Evolutionary conservation across 495 filamentous ascomycete genomes (phyloP).

Genomic region (Aspergillus olivimuriae): DNA sequence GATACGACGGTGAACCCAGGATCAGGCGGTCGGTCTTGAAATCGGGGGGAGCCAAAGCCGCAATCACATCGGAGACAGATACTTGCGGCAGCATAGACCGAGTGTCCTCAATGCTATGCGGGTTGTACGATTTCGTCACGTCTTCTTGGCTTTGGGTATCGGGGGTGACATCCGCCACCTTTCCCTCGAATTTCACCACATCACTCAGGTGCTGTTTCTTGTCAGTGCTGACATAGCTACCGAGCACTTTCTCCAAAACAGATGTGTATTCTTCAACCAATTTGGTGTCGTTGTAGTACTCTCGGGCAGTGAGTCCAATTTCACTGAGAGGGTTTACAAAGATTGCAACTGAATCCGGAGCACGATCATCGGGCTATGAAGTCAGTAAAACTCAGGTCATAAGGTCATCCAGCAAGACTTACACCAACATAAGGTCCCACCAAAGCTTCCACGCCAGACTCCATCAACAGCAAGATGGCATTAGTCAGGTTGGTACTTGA

Average conservation of each 20-base stretch:
- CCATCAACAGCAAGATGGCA: slow-evolving; percentile 48
- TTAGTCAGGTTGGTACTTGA: slow-evolving; percentile 39
- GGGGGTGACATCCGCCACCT: slow-evolving; percentile 53
- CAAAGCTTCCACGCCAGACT: slow-evolving; percentile 45
- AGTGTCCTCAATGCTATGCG: slow-evolving; percentile 45
- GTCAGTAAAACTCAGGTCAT: neutral
- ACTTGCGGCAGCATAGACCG: slow-evolving; percentile 48
- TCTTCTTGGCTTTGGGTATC: slow-evolving; percentile 51
- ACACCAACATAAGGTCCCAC: slow-evolving; percentile 42
- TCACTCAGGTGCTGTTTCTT: slow-evolving; percentile 27
- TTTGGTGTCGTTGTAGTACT: slow-evolving; percentile 56
- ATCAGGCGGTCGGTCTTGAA: slow-evolving; percentile 48
- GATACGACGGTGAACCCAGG: slow-evolving; percentile 51
- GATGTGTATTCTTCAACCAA: slow-evolving; percentile 46
- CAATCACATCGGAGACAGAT: slow-evolving; percentile 46
- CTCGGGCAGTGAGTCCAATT: slow-evolving; percentile 57
- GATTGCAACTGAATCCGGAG: slow-evolving; percentile 58
- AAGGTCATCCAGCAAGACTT: slow-evolving; percentile 15
- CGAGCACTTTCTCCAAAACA: slow-evolving; percentile 41
- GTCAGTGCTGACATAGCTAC: slow-evolving; percentile 20
- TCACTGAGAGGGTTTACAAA: slow-evolving; percentile 44
- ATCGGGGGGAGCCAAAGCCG: slow-evolving; percentile 43
- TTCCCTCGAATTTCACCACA: slow-evolving; percentile 54
- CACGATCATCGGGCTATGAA: slow-evolving; percentile 50
- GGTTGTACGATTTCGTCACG: slow-evolving; percentile 57